A percentile compares a stretch with the other conserved stretches of the same genome.
These are phyloP conservation scores for Macrocybe gigantea DNA, from an alignment of 768 basidiomycete genomes.

Conservation along the genomic window DNA sequence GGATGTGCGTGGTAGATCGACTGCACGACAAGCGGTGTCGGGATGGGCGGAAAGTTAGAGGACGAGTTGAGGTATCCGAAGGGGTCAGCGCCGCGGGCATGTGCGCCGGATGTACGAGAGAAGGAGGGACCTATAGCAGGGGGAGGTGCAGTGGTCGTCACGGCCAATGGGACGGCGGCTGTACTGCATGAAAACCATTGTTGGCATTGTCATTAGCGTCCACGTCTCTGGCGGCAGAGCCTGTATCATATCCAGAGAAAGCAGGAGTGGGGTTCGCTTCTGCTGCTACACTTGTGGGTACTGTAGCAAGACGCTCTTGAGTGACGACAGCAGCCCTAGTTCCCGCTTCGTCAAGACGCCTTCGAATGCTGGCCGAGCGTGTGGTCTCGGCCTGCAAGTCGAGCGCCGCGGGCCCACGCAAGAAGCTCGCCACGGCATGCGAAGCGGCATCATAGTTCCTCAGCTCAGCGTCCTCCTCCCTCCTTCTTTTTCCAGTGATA, in stretches of 20 bases:
- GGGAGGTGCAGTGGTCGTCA: slow-evolving; percentile 21
- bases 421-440: slow-evolving; percentile 43
- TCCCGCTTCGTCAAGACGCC: slow-evolving; percentile 24
- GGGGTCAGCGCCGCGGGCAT: slow-evolving; percentile 35
- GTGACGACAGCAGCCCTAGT: neutral
- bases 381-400: slow-evolving; percentile 2
- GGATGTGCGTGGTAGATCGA: slow-evolving; percentile 26
- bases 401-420: slow-evolving; percentile 24
- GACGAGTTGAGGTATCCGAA: slow-evolving; percentile 53
- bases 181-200: neutral
- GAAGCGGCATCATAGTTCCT: slow-evolving; percentile 55
- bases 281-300: neutral
- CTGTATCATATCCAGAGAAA: slow-evolving; percentile 1
- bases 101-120: slow-evolving; percentile 3
- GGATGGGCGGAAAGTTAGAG: slow-evolving; percentile 21
- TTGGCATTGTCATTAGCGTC: slow-evolving; percentile 11
- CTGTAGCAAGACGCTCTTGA: too few relatives aligned
- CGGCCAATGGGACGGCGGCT: slow-evolving; percentile 1
- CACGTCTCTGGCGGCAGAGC: slow-evolving; percentile 6
- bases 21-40: slow-evolving; percentile 24
- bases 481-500: slow-evolving; percentile 43
- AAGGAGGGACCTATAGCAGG: slow-evolving; percentile 4
- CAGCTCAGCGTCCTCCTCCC: slow-evolving; percentile 48
- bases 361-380: slow-evolving; percentile 25
- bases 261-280: neutral